These are phyloP conservation scores for Pythium aquatile DNA, from an alignment of 352 stramenopile genomes.

Conservation along the genomic window DNA sequence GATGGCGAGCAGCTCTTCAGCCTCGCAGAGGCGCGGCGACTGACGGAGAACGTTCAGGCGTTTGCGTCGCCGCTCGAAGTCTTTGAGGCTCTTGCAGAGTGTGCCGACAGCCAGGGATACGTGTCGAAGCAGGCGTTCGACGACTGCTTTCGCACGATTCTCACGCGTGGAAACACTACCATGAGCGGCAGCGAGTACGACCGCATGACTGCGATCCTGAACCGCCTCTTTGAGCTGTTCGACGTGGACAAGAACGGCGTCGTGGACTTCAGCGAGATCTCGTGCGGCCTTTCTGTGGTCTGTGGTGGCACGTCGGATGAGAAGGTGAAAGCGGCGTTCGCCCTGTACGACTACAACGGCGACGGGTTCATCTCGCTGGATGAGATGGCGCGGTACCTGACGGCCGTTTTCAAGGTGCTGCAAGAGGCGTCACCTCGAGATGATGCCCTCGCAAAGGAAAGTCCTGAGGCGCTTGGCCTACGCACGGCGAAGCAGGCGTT, in stretches of 20 bases:
- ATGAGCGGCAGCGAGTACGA: constrained; percentile 56
- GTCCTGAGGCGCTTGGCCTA: constrained; percentile 53
- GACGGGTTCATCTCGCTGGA: constrained; percentile 82
- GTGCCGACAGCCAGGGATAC: constrained; percentile 65
- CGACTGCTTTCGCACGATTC: constrained; percentile 75
- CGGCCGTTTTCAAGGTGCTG: constrained; percentile 82
- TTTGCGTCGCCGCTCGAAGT: constrained; percentile 76
- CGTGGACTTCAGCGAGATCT: constrained; percentile 88
- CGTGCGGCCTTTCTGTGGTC: constrained; percentile 79
- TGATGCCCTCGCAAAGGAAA: constrained; percentile 51
- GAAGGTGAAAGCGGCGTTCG: constrained; percentile 72
- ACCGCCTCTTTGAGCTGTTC: constrained; percentile 81
- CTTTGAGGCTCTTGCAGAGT: constrained; percentile 71
- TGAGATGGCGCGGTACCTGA: constrained; percentile 86
- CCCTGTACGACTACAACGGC: constrained; percentile 84
- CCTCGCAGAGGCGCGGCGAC: constrained; percentile 57
- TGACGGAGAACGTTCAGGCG: constrained; percentile 69
- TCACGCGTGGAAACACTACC: constrained; percentile 41
- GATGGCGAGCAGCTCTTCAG: constrained; percentile 80
- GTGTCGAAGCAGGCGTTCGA: constrained; percentile 75
- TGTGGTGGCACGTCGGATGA: constrained; percentile 80
- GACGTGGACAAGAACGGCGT: constrained; percentile 84
- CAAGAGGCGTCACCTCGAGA: constrained; percentile 65
- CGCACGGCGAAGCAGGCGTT: constrained; percentile 79
- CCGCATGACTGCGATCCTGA: constrained; percentile 69